These are phyloP conservation scores for Wickerhamomyces xylosicus DNA, from an alignment of 805 yeast species.

Conservation along the genomic window DNA sequence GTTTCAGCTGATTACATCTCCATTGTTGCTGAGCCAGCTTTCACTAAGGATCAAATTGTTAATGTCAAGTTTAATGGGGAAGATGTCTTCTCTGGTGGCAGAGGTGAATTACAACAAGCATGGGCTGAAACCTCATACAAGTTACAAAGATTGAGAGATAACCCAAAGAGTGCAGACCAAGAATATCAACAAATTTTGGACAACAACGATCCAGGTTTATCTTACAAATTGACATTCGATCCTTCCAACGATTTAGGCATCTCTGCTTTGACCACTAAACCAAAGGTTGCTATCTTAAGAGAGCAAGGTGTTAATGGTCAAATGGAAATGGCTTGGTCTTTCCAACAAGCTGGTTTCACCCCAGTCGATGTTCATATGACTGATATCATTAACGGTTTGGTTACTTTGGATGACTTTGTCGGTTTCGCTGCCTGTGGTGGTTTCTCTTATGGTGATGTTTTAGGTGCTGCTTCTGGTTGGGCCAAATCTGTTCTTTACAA, in stretches of 20 bases:
- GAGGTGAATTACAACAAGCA: conserved; percentile 65
- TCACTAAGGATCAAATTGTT: conserved; percentile 42
- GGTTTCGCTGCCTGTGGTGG: conserved; percentile 99
- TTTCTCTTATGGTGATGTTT: conserved; percentile 95
- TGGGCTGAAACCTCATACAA: conserved; percentile 89
- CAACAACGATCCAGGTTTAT: conserved; percentile 82
- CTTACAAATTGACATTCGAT: conserved; percentile 66
- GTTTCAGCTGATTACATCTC: conserved; percentile 43
- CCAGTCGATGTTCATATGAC: conserved; percentile 96
- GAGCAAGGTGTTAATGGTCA: conserved; percentile 99
- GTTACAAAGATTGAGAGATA: conserved; percentile 87
- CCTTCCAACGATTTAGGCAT: conserved; percentile 40
- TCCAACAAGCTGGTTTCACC: conserved; percentile 89
- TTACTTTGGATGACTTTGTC: conserved; percentile 65
- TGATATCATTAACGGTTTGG: conserved; percentile 69
- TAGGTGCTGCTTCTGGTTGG: conserved; percentile 99
- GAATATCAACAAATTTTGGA: conserved; percentile 70
- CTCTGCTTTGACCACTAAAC: conserved; percentile 33
- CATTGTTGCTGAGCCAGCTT: conserved; percentile 61
- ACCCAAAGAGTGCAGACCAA: conserved; percentile 83
- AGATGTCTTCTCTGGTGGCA: conserved; percentile 38
- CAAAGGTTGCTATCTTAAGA: conserved; percentile 91
- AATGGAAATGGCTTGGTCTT: conserved; percentile 97
- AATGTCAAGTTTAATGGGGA: conserved; percentile 35
- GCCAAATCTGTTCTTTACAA: conserved; percentile 91